These are phyloP conservation scores for Acer yangbiense DNA, from an alignment of 345 rosid species.

Conservation along the genomic window DNA sequence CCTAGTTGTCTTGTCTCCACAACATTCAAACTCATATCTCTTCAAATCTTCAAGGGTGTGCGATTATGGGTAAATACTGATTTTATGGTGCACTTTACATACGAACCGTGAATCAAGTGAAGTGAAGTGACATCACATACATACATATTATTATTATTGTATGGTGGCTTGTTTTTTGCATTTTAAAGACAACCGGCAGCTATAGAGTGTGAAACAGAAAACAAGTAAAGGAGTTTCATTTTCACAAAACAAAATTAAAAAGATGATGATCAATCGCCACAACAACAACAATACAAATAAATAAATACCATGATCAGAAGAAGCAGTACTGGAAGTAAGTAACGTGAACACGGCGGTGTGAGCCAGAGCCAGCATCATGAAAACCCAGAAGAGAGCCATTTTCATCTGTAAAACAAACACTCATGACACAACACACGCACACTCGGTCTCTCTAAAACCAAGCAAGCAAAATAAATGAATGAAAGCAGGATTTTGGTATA, in stretches of 20 bases:
- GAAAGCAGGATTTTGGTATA: no score
- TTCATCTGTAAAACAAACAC: neutral
- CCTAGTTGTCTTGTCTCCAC: no score
- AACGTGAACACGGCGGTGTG: slow-evolving; percentile 12
- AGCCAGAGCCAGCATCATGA: slow-evolving; percentile 3
- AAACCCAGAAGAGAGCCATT: slow-evolving; percentile 1
- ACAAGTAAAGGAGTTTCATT: neutral
- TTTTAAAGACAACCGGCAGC: no score
- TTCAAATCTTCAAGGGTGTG: neutral
- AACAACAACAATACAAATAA: neutral
- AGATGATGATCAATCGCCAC: neutral
- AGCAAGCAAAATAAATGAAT: no score
- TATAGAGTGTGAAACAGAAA: no score
- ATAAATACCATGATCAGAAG: slow-evolving; percentile 15
- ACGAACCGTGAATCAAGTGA: neutral
- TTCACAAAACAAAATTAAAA: neutral
- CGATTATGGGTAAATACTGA: no score
- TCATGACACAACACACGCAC: neutral
- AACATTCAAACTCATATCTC: no score
- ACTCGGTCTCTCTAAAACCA: neutral
- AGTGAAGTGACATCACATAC: no score
- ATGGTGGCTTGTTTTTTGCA: no score
- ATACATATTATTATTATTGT: no score
- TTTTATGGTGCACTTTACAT: neutral
- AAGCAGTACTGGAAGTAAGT: neutral